Conservation (phyloP, 1,284 basidiomycete species). For the Cryptococcus hybrid region DNA sequence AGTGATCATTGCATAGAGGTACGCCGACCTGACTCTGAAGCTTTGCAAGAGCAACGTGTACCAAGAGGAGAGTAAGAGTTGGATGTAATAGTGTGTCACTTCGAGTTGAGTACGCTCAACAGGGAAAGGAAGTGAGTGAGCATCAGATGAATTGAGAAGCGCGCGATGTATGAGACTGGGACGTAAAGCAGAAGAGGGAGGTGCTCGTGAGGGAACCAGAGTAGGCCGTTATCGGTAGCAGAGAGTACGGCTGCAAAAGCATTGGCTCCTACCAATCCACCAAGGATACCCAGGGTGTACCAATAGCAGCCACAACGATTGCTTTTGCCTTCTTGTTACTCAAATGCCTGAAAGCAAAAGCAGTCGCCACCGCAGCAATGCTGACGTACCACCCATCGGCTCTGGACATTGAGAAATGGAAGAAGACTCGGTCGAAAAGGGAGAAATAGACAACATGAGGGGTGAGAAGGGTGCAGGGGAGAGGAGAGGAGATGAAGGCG, state of each 20-base stretch:
- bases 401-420: slow-evolving; percentile 66
- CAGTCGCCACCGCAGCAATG: slow-evolving; percentile 52
- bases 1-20: slow-evolving; percentile 43
- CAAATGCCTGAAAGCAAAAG: slow-evolving; percentile 38
- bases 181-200: slow-evolving; percentile 73
- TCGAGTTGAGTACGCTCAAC: slow-evolving; percentile 53
- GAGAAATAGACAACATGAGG: slow-evolving; percentile 66
- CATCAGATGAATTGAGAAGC: slow-evolving; percentile 27
- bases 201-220: slow-evolving; percentile 66
- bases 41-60: slow-evolving; percentile 55
- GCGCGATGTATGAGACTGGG: slow-evolving; percentile 63
- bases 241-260: slow-evolving; percentile 69
- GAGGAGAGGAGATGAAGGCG: slow-evolving; percentile 38
- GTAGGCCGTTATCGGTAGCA: slow-evolving; percentile 59
- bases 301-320: slow-evolving; percentile 56
- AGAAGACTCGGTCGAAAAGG: slow-evolving; percentile 65
- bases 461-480: slow-evolving; percentile 33
- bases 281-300: slow-evolving; percentile 53
- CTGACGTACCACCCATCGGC: slow-evolving; percentile 69
- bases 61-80: slow-evolving; percentile 61
- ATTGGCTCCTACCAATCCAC: slow-evolving; percentile 63
- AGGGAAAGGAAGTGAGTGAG: slow-evolving; percentile 30
- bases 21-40: slow-evolving; percentile 47
- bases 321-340: slow-evolving; percentile 41
- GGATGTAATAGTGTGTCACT: slow-evolving; percentile 60